Evolutionary conservation across 257 asterid genomes (phyloP).

Genomic region (Thymus mandschuricus): DNA sequence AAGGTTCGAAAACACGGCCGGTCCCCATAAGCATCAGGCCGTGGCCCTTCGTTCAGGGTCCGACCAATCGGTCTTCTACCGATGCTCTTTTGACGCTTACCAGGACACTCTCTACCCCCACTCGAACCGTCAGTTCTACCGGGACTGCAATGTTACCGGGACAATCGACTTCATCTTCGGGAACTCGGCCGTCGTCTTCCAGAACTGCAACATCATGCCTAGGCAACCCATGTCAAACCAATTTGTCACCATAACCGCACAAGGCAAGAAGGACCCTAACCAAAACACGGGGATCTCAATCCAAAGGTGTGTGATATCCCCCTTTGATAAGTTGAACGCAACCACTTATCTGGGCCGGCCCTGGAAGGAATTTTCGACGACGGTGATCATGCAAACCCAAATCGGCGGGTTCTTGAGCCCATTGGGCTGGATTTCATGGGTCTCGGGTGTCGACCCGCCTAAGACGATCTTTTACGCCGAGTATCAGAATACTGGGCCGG

Average conservation of each 20-base stretch:
- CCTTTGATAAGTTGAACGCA: conserved; percentile 43
- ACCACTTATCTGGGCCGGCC: conserved; percentile 74
- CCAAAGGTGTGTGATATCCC: conserved; percentile 53
- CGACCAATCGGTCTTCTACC: conserved; percentile 55
- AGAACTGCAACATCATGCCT: conserved; percentile 69
- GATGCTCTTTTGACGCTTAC: conserved; percentile 59
- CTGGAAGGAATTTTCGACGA: conserved; percentile 64
- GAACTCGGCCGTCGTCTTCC: conserved; percentile 66
- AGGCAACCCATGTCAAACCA: conserved; percentile 69
- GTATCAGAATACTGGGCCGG: conserved; percentile 67
- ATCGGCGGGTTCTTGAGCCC: conserved; percentile 60
- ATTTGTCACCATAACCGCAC: conserved; percentile 78
- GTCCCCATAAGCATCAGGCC: conserved; percentile 72
- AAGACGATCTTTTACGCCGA: conserved; percentile 66
- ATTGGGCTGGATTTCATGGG: conserved; percentile 74
- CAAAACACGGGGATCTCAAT: conserved; percentile 67
- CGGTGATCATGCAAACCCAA: conserved; percentile 54
- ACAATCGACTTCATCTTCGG: conserved; percentile 88
- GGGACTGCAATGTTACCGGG: conserved; percentile 71
- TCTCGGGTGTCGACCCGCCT: conserved; percentile 41
- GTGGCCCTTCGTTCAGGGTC: conserved; percentile 75
- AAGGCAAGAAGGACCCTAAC: conserved; percentile 69
- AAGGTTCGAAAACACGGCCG: conserved; percentile 68
- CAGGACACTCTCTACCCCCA: conserved; percentile 88
- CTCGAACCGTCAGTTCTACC: conserved; percentile 79